These are phyloP conservation scores for Knoxia roxburghii DNA, from an alignment of 257 asterid genomes.

Conservation along the genomic window DNA sequence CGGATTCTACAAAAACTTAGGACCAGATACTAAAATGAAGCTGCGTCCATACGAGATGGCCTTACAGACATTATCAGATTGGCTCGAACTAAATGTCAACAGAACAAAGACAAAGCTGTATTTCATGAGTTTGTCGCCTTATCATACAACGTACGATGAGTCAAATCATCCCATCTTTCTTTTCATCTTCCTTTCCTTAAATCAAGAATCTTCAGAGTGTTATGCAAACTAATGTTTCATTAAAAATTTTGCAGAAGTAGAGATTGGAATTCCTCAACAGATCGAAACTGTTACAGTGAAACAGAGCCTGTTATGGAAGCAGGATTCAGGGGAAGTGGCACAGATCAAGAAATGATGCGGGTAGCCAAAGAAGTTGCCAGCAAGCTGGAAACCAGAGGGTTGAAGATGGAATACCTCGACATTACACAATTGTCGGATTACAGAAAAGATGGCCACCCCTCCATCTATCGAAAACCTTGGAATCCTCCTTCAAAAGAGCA, in stretches of 20 bases:
- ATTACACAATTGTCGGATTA: slow-evolving; percentile 38
- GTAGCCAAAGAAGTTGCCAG: slow-evolving; percentile 18
- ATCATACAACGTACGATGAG: slow-evolving; percentile 26
- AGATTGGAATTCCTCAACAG: slow-evolving; percentile 30
- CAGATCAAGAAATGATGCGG: slow-evolving; percentile 22
- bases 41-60: slow-evolving; percentile 40
- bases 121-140: slow-evolving; percentile 49
- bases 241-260: slow-evolving; percentile 18
- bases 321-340: slow-evolving; percentile 28
- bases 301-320: slow-evolving; percentile 24
- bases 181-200: neutral
- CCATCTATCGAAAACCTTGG: slow-evolving; percentile 29
- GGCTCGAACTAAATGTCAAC: slow-evolving; percentile 42
- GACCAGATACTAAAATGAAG: slow-evolving; percentile 10
- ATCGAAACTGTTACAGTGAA: slow-evolving; percentile 33
- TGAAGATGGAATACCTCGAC: slow-evolving; percentile 25
- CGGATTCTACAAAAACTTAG: slow-evolving; percentile 28
- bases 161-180: neutral
- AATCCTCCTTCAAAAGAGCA: slow-evolving; percentile 22
- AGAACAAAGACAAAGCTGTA: slow-evolving; percentile 34
- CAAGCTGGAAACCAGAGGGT: slow-evolving; percentile 22
- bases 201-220: neutral
- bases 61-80: slow-evolving; percentile 45
- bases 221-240: no score
- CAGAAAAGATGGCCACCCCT: slow-evolving; percentile 38